A percentile compares a stretch with the other conserved stretches of the same genome.
phyloP scores from a whole-genome alignment of 1,284 basidiomycete genomes.

The Volvariella volvacea region DNA sequence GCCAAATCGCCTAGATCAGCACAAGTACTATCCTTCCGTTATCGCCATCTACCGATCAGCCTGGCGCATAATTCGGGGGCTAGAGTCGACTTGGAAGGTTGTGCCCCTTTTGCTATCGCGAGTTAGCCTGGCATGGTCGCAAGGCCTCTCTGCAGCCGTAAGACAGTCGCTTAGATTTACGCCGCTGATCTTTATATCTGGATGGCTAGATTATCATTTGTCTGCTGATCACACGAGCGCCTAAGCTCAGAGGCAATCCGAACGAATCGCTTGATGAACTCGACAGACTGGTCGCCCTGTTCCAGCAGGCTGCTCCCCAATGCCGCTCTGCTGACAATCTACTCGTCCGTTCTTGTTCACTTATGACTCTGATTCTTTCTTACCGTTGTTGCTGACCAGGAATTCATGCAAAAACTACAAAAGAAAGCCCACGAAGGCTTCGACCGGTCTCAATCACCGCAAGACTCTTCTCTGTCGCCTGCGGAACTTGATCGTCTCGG shows the following conservation, averaged over 20 bases:
- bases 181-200: constrained; percentile 1
- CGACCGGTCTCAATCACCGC: constrained; percentile 24
- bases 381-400: constrained; percentile 22
- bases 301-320: constrained; percentile 42
- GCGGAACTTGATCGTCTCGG: constrained; percentile 57
- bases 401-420: constrained; percentile 41
- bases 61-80: constrained; percentile 50
- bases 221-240: constrained; percentile 51
- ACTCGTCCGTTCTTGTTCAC: constrained; percentile 29
- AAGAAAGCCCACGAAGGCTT: constrained; percentile 45
- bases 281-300: constrained; percentile 39
- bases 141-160: constrained; percentile 54
- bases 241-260: constrained; percentile 44
- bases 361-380: constrained; percentile 1
- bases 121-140: constrained; percentile 52
- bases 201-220: constrained; percentile 57
- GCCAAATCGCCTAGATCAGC: constrained; percentile 48
- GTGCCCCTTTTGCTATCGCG: constrained; percentile 36
- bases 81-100: constrained; percentile 33
- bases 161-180: constrained; percentile 17
- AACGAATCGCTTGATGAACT: constrained; percentile 51
- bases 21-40: constrained; percentile 61
- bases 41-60: constrained; percentile 65
- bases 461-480: constrained; percentile 23
- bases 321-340: constrained; percentile 43